Evolutionary conservation across 768 basidiomycete genomes (phyloP).

Genomic region (Lentinula guzmanii): DNA sequence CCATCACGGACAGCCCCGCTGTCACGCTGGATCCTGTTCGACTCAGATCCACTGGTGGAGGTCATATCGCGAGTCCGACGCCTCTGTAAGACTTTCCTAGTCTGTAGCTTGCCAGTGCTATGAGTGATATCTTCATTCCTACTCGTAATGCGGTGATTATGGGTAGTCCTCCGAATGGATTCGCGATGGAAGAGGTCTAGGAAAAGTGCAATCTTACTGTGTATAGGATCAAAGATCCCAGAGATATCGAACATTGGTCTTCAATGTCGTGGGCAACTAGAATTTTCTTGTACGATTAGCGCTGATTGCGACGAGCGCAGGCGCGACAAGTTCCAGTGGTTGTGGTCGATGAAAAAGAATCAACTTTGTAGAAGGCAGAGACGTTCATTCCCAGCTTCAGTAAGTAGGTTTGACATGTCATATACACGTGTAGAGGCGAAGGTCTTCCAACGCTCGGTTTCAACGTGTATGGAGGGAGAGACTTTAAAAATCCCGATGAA

Average conservation of each 20-base stretch:
- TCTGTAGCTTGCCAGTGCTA: not conserved
- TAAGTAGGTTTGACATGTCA: conserved; percentile 3
- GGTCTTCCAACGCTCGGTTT: not conserved
- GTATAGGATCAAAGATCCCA: not conserved
- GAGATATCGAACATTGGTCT: conserved; percentile 2
- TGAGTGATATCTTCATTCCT: not conserved
- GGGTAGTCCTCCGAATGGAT: not conserved
- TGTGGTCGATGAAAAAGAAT: not conserved
- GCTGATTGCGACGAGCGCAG: not conserved
- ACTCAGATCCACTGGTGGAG: not conserved
- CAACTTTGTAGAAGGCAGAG: not conserved
- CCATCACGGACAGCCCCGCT: conserved; percentile 1
- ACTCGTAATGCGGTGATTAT: not conserved
- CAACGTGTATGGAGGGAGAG: conserved; percentile 1
- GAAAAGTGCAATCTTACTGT: not conserved
- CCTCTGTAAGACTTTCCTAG: not conserved
- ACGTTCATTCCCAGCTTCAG: not conserved
- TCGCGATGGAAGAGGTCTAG: not conserved
- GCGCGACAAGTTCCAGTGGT: not conserved
- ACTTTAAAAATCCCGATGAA: not conserved
- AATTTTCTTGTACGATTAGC: not conserved
- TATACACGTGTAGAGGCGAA: conserved; percentile 5
- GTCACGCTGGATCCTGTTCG: not conserved
- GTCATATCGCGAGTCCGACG: not conserved
- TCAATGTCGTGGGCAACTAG: not conserved